These are phyloP conservation scores for Exophiala viscosa DNA, from an alignment of 2,329 filamentous ascomycete species.

Conservation along the genomic window DNA sequence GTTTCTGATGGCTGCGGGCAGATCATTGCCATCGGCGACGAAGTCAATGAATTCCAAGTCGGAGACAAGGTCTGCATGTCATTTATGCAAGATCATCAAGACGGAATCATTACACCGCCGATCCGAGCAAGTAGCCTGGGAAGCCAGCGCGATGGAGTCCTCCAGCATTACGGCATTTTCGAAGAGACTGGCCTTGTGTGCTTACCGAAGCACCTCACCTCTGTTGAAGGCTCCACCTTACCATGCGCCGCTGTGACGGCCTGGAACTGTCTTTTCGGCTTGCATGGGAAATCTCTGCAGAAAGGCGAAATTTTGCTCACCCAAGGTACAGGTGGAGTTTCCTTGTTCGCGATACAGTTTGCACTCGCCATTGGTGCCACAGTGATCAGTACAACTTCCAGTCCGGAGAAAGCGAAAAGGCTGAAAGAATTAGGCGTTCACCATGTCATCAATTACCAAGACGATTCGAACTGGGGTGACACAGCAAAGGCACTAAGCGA, in stretches of 20 bases:
- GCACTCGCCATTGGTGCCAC: slow-evolving; percentile 49
- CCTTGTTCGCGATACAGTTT: slow-evolving; percentile 42
- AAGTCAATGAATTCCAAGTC: slow-evolving; percentile 53
- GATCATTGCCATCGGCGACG: slow-evolving; percentile 50
- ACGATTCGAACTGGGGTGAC: slow-evolving; percentile 56
- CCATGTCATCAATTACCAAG: slow-evolving; percentile 60
- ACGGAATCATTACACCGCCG: background rate
- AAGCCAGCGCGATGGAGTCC: slow-evolving; percentile 62
- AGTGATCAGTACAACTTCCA: slow-evolving; percentile 58
- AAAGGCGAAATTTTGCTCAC: slow-evolving; percentile 56
- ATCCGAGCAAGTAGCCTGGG: slow-evolving; percentile 47
- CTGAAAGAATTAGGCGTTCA: slow-evolving; percentile 56
- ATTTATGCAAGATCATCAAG: slow-evolving; percentile 24
- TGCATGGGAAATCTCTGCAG: slow-evolving; percentile 48
- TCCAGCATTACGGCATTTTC: slow-evolving; percentile 65
- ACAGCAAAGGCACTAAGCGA: slow-evolving; percentile 51
- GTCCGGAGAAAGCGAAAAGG: slow-evolving; percentile 50
- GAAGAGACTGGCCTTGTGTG: slow-evolving; percentile 64
- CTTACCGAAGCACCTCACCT: slow-evolving; percentile 54
- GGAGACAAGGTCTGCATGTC: slow-evolving; percentile 54
- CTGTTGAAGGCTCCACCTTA: slow-evolving; percentile 54
- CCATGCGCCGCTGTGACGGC: slow-evolving; percentile 60
- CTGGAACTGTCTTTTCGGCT: slow-evolving; percentile 63
- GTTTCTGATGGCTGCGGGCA: slow-evolving; percentile 43
- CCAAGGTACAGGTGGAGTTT: slow-evolving; percentile 60